Evolutionary conservation across 2,329 filamentous ascomycete genomes (phyloP), one percentile per base, ranked within the genome.

Genomic region (Claviceps pazoutovae): DNA sequence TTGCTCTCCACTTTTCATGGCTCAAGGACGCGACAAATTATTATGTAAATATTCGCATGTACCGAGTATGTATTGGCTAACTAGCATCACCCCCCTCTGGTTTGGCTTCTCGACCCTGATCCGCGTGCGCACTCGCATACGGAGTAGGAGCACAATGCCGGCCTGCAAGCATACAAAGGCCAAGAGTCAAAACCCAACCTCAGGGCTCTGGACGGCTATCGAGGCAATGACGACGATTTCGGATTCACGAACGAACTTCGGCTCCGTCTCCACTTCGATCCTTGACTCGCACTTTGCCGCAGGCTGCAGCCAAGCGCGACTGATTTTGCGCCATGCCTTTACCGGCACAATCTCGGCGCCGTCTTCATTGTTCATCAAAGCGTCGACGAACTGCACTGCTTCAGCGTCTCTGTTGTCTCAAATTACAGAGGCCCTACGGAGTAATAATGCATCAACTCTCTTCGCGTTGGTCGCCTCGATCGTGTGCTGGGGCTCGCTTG

Each of bases 271-370:
- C 38, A 48, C 52, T 19, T 42, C 39, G 26, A 45, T 49, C 30
- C 45, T 51, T 17, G 19, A 17, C 45, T 51, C 38, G 38, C 23
- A 17, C 38, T 46, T 26, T 42, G 49, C 39, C 43, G 46, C 49
- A 51, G 46, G 36, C 49, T 30, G 46, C 49, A 30, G 13, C 17
- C 41, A 54, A 48, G 49, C 49, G 39, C 49, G 52, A 54, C 52
- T 46, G 39, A 17, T 49, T 48, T 48, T 39, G 36, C 52, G 45
- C 52, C 49, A 48, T 51, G 52, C 44, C 52, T 51, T 21, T 50
- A 47, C 48, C 52, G 42, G 48, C 45, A 51, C 48, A 21, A n/a
- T 42, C 38, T 41, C 46, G 26, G 37, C 51, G 46, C 51, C 49
- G 47, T n/a, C 38, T 52, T 52, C 44, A 53, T 53, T 53, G 48